phyloP scores from a whole-genome alignment of 225 moss, liverwort and hornwort species.

The Pseudisothecium myosuroides region DNA sequence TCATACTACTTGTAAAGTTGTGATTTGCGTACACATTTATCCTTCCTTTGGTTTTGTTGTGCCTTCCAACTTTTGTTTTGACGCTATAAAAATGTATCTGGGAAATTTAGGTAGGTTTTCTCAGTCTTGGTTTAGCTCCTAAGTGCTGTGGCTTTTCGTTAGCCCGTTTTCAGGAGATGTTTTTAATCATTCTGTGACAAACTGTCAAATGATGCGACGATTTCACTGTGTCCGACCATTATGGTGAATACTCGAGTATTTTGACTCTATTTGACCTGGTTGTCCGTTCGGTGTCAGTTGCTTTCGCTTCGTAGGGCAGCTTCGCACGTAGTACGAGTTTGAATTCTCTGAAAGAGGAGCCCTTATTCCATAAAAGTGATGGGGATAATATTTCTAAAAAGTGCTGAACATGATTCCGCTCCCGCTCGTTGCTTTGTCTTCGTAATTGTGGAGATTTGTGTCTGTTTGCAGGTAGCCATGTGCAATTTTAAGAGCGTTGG shows the following conservation, averaged over 20 bases:
- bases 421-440: not conserved
- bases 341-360: not conserved
- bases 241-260: not conserved
- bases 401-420: not conserved
- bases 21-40: not conserved
- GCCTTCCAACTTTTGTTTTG: not conserved
- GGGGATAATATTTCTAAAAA: not conserved
- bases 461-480: constrained; percentile 75
- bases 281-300: not conserved
- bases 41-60: not conserved
- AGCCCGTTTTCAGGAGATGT: not conserved
- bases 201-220: not conserved
- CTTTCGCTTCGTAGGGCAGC: not conserved
- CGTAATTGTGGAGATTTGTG: not conserved
- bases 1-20: not conserved
- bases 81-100: not conserved
- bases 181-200: not conserved
- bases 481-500: constrained; percentile 78
- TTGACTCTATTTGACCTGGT: not conserved
- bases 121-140: not conserved
- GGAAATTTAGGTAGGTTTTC: not conserved
- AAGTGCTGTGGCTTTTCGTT: not conserved
- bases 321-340: not conserved
- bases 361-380: not conserved
- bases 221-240: not conserved